These are phyloP conservation scores for Fusarium bactridioides DNA, from an alignment of 2,329 filamentous ascomycete genomes.

Conservation along the genomic window DNA sequence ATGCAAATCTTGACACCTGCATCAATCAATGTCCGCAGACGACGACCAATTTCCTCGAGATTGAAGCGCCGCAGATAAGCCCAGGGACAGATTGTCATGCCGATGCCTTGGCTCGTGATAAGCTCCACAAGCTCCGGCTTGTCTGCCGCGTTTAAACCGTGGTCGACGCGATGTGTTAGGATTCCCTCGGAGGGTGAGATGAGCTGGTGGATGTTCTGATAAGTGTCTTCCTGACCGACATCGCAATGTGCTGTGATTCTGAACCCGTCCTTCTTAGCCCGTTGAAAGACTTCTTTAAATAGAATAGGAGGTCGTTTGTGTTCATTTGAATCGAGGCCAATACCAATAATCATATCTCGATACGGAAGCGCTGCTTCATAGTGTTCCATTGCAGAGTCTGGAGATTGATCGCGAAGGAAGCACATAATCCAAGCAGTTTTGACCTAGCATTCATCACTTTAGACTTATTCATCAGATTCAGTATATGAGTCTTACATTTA, in stretches of 20 bases:
- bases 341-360: background rate
- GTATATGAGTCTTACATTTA: background rate
- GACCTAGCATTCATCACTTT: background rate
- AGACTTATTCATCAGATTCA: background rate
- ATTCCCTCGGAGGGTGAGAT: background rate
- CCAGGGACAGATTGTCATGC: background rate
- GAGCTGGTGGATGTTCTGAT: background rate
- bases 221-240: background rate
- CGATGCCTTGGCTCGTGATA: background rate
- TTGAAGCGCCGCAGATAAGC: background rate
- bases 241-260: background rate
- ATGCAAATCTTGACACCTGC: background rate
- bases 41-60: background rate
- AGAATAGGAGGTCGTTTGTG: background rate
- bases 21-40: background rate
- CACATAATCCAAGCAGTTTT: background rate
- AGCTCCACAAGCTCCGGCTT: background rate
- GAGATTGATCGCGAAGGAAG: background rate
- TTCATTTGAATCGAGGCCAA: background rate
- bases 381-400: background rate
- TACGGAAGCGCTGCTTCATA: background rate
- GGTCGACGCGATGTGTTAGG: background rate
- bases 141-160: background rate
- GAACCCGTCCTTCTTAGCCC: background rate
- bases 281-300: background rate